A percentile compares a stretch with the other conserved stretches of the same genome.
These are phyloP conservation scores for Carallia pectinifolia DNA, from an alignment of 345 rosid genomes.

Conservation along the genomic window DNA sequence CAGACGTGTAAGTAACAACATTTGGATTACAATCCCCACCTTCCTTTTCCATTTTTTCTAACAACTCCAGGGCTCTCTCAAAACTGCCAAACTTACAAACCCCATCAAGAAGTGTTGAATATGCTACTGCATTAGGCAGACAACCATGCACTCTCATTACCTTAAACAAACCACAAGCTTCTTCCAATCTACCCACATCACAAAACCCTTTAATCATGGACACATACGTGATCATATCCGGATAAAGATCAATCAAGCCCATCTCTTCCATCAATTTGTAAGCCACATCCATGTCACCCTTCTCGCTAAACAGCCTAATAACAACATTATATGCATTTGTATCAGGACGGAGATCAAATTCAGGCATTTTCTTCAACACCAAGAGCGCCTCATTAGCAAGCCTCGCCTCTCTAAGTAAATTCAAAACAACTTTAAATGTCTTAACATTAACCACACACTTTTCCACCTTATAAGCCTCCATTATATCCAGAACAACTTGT, in stretches of 20 bases:
- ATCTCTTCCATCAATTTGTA: slow-evolving; percentile 63
- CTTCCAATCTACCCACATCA: slow-evolving; percentile 53
- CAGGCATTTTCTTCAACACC: slow-evolving; percentile 65
- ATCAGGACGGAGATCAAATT: slow-evolving; percentile 51
- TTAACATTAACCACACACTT: slow-evolving; percentile 53
- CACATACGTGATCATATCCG: slow-evolving; percentile 61
- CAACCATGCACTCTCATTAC: slow-evolving; percentile 56
- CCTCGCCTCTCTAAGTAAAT: slow-evolving; percentile 61
- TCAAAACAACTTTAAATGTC: slow-evolving; percentile 56
- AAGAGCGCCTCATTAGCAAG: slow-evolving; percentile 67
- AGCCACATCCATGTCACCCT: slow-evolving; percentile 57
- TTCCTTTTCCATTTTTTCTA: slow-evolving; percentile 68
- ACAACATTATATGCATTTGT: slow-evolving; percentile 53
- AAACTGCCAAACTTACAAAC: slow-evolving; percentile 49
- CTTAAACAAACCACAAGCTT: slow-evolving; percentile 58
- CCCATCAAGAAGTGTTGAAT: slow-evolving; percentile 69
- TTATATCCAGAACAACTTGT: slow-evolving; percentile 38
- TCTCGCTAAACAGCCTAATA: slow-evolving; percentile 64
- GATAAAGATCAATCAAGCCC: slow-evolving; percentile 57
- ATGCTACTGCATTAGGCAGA: slow-evolving; percentile 55
- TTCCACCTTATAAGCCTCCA: slow-evolving; percentile 52
- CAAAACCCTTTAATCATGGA: slow-evolving; percentile 70
- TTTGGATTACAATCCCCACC: slow-evolving; percentile 57
- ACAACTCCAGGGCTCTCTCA: slow-evolving; percentile 57
- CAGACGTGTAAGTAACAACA: slow-evolving; percentile 62